Evolutionary conservation across 345 rosid genomes (phyloP).

Genomic region (Salix caprea): DNA sequence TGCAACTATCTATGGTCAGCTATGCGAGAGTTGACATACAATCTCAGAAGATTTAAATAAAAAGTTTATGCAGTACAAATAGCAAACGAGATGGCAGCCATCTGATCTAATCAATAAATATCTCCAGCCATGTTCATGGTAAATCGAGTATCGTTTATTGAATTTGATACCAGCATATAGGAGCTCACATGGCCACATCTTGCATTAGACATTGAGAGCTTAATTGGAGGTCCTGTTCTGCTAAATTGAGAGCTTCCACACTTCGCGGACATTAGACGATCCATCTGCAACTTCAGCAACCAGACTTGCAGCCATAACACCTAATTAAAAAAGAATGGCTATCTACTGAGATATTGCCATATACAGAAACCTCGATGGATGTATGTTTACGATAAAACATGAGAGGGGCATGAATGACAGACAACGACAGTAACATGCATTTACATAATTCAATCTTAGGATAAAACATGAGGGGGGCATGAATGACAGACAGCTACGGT

Average conservation of each 20-base stretch:
- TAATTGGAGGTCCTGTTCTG: neutral
- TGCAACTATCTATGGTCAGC: neutral
- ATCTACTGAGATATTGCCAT: neutral
- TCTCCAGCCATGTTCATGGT: neutral
- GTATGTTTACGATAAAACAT: neutral
- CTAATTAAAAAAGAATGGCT: constrained; percentile 23
- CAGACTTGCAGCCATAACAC: constrained; percentile 52
- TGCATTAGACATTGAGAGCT: neutral
- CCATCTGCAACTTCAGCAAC: constrained; percentile 84
- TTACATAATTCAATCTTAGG: neutral
- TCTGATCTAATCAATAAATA: neutral
- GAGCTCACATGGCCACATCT: neutral
- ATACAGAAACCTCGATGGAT: neutral
- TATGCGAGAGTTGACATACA: neutral
- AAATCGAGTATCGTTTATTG: neutral
- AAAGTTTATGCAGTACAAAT: neutral
- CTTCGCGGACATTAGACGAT: constrained; percentile 84
- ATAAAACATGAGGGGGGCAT: neutral
- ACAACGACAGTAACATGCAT: neutral
- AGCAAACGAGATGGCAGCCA: neutral
- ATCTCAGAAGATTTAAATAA: neutral
- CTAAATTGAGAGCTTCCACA: constrained; percentile 63
- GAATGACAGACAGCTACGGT: too few species aligned
- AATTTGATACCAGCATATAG: neutral
- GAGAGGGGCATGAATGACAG: neutral